Base-by-base conservation (phyloP, 495 filamentous ascomycete species). In the Penicillium atrosanguineum region DNA sequence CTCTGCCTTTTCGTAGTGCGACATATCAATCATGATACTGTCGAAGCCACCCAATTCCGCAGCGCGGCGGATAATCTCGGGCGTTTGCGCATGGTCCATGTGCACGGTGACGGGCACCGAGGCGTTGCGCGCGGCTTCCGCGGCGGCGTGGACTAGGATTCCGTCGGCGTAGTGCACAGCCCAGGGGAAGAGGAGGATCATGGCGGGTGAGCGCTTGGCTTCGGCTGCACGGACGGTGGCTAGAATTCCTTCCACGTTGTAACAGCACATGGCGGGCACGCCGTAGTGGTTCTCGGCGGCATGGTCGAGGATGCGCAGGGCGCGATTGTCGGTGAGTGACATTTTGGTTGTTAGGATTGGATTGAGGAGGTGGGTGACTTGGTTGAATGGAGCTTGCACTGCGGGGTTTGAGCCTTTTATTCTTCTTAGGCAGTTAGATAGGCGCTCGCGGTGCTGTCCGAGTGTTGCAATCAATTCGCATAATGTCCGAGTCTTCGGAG, bases 121-220 rank as follows among this genome's bases (percentile, higher is more conserved):
- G 61, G 88, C 89, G 44, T 71, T 77, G 61, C 78, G 78, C 19
- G 80, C 80, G 15, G 84, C 84, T 57, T 83, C 77, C 41, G 83
- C 84, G 31, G 83, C 84, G 11, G 83, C 81, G 66, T 85, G 80
- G 26, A 87, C 80, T 48, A 83, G 82, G 61, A 79, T 73, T 9
- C 82, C 78, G 60, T 76, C 75, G 31, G 84, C 85, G 72, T 90
- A 90, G 73, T 83, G 70, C 68, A 88, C 69, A 0, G 89, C 87
- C 90, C 90, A 95, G 48, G 90, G 90, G 74, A 95, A 93, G 68
- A 95, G 85, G 29, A 89, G 84, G 62, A 95, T 82, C 82, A 91
- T 89, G 52, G 87, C 83, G 0, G 90, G 87, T 0, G 87, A 89
- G 48, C 74, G 72, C 46, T 88, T 87, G 26, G 80, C 76, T 71